These are phyloP conservation scores for Lepidium didymum DNA, from an alignment of 345 rosid genomes.

Conservation along the genomic window DNA sequence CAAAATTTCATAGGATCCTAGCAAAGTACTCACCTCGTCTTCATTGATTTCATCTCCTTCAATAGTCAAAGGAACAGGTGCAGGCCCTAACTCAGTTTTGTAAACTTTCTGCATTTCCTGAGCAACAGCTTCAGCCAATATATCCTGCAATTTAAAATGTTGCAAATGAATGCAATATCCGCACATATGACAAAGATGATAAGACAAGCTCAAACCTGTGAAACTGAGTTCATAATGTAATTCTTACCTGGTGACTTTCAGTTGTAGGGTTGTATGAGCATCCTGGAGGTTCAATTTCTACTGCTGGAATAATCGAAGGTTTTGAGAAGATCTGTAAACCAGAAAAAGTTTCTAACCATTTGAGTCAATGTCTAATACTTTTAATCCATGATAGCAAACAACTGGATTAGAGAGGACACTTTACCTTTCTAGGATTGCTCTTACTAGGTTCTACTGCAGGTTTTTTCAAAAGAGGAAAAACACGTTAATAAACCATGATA, in stretches of 20 bases:
- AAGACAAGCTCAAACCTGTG: background rate
- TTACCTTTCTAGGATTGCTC: constrained; percentile 49
- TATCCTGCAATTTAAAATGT: constrained; percentile 42
- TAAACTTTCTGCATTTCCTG: constrained; percentile 89
- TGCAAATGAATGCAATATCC: background rate
- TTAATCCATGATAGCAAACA: background rate
- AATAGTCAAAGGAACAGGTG: constrained; percentile 80
- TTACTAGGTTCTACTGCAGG: constrained; percentile 38
- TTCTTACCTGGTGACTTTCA: constrained; percentile 74
- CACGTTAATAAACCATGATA: background rate
- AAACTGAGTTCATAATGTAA: background rate
- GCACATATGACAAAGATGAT: background rate
- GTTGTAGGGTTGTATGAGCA: constrained; percentile 83
- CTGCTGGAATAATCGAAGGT: constrained; percentile 66
- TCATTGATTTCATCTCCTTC: constrained; percentile 51
- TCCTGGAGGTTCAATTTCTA: constrained; percentile 89
- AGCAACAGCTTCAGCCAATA: constrained; percentile 90
- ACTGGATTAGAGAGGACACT: background rate
- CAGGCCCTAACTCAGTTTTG: constrained; percentile 77
- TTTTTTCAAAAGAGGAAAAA: background rate
- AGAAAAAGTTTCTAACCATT: background rate
- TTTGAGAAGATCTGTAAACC: constrained; percentile 38
- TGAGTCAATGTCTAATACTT: background rate
- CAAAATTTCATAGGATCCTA: background rate
- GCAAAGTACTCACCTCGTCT: constrained; percentile 50